Evolutionary conservation across 73 alveolate species (phyloP).

Genomic region (Paramecium pentaurelia): DNA sequence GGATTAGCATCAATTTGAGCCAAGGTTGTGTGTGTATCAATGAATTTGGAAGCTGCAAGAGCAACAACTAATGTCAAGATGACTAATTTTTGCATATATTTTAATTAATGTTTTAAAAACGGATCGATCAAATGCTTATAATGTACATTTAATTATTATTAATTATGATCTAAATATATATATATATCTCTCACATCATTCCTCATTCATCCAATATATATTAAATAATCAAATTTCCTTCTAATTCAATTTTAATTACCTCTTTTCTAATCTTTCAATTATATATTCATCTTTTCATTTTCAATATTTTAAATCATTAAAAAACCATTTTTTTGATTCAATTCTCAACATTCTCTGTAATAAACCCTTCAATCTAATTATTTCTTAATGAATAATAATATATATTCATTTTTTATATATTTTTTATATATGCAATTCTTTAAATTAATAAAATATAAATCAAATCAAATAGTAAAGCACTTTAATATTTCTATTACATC

Average conservation of each 20-base stretch:
- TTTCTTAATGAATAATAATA: neutral
- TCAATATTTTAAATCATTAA: neutral
- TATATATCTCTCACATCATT: neutral
- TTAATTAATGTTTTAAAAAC: constrained; percentile 21
- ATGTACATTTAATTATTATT: neutral
- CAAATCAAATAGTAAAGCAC: neutral
- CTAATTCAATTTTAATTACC: neutral
- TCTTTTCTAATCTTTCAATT: constrained; percentile 62
- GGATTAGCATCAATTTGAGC: constrained; percentile 51
- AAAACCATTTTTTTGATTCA: neutral
- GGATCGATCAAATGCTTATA: constrained; percentile 25
- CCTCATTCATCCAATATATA: neutral
- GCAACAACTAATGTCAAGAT: constrained; percentile 44
- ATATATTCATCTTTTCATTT: neutral
- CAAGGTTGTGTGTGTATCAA: constrained; percentile 37
- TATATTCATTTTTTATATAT: neutral
- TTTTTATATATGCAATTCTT: neutral
- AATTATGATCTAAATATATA: neutral
- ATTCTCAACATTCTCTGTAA: neutral
- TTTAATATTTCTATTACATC: neutral
- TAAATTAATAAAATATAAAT: neutral
- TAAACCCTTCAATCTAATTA: neutral
- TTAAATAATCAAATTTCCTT: neutral
- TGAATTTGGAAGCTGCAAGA: constrained; percentile 26
- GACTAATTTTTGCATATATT: constrained; percentile 44